Evolutionary conservation across 2,329 filamentous ascomycete species (phyloP), one percentile per base, ranked within the genome.

Genomic region (Akanthomyces muscarius): DNA sequence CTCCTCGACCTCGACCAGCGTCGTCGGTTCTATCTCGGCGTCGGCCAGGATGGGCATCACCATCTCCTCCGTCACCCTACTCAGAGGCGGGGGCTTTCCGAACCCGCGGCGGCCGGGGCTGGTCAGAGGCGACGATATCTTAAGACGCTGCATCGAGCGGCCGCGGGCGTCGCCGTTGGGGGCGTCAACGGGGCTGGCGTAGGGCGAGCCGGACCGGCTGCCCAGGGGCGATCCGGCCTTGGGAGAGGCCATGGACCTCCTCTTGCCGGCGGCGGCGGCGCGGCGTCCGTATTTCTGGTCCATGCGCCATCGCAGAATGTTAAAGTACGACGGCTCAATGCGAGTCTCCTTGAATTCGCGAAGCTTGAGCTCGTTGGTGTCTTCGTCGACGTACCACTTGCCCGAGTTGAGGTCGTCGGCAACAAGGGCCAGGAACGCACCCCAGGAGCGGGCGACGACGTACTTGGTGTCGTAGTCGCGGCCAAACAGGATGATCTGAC

Each of bases 381-480:
- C 95, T 71, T 99, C 95, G 67, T 98, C 93, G 60, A 99, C 90
- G 70, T 87, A 90, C 81, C 92, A 93, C 76, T 97, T 96, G 66
- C 91, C 90, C 68, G 91, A 95, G 78, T 85, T 87, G 70, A 99
- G 80, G 72, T 99, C 95, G 71, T 99, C 95, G 36, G 95, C 92
- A 7, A 97, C 85, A 38, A 88, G 85, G 57, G 92, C 92, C 23
- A 99, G 78, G 72, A 99, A 93, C 11, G 89, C 85, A 18, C 88
- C 86, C 95, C 95, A 99, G 1, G 94, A 98, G 65, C 91, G 87
- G 36, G 95, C 91, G 63, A 99, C 85, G 7, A 99, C 95, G 73
- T 97, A 99, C 79, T 99, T 99, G 77, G 91, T 97, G 74, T 99
- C 95, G 77, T 97, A 99, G 78, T 99, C 95, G 65, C 95, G 91